Evolutionary conservation across 2,329 filamentous ascomycete species (phyloP).

Genomic region (Whalleya microplaca): DNA sequence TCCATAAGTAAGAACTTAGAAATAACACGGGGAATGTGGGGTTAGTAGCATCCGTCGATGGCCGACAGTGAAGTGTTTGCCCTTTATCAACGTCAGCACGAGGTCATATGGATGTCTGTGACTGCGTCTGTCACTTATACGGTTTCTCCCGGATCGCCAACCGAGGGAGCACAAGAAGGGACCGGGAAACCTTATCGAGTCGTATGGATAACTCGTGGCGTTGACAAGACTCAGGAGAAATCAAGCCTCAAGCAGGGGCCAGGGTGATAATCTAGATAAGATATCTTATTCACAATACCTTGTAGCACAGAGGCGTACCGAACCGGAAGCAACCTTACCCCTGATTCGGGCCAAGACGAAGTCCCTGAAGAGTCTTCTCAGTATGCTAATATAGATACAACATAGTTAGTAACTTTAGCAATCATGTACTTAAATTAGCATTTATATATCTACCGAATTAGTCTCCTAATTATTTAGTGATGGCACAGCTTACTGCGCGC

Average conservation of each 20-base stretch:
- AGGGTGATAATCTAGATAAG: not conserved
- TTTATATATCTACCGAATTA: not conserved
- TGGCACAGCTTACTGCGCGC: not conserved
- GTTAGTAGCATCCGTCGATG: not conserved
- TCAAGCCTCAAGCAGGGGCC: not conserved
- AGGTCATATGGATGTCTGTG: not conserved
- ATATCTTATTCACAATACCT: not conserved
- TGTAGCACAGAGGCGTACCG: not conserved
- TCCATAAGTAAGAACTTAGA: not conserved
- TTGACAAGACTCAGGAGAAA: not conserved
- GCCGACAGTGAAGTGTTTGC: not conserved
- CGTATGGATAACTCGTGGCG: not conserved
- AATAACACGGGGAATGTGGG: not conserved
- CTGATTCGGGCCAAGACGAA: not conserved
- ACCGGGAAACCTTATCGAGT: not conserved
- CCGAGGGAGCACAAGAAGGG: not conserved
- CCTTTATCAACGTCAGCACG: not conserved
- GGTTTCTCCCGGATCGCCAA: not conserved
- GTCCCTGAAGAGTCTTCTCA: not conserved
- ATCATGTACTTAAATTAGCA: not conserved
- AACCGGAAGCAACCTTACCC: not conserved
- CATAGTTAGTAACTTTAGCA: not conserved
- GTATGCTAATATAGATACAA: not conserved
- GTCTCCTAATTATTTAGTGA: not conserved
- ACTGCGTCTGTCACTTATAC: not conserved